phyloP scores from a whole-genome alignment of 345 rosid species.

The Laguncularia racemosa region DNA sequence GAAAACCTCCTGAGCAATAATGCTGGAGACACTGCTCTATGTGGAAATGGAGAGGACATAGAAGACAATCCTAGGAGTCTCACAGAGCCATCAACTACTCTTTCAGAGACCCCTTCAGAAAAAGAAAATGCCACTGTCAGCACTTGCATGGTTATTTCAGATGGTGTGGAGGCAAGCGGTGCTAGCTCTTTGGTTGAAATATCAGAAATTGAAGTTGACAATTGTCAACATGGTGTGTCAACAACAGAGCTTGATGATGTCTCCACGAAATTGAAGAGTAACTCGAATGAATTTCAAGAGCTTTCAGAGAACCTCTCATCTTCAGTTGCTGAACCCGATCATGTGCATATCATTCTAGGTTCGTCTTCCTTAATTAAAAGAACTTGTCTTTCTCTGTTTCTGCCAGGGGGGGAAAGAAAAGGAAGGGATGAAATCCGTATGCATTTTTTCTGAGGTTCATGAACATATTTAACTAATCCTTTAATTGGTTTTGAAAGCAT shows the following conservation, averaged over 20 bases:
- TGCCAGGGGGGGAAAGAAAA: too few species aligned
- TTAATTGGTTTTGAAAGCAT: too few species aligned
- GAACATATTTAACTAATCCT: too few species aligned
- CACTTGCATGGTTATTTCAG: slow-evolving; percentile 20
- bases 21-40: slow-evolving; percentile 14
- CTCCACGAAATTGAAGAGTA: slow-evolving; percentile 29
- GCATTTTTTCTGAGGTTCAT: too few species aligned
- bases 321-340: slow-evolving; percentile 37
- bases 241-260: slow-evolving; percentile 30
- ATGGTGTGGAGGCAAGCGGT: slow-evolving; percentile 27
- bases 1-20: slow-evolving; percentile 28
- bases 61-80: slow-evolving; percentile 21
- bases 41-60: slow-evolving; percentile 37
- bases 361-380: slow-evolving; percentile 7
- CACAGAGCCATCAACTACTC: slow-evolving; percentile 27
- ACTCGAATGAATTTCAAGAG: slow-evolving; percentile 29
- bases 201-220: slow-evolving; percentile 60
- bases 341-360: slow-evolving; percentile 45
- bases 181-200: slow-evolving; percentile 35
- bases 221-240: slow-evolving; percentile 22
- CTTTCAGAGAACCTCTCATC: slow-evolving; percentile 24
- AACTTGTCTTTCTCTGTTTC: not conserved
- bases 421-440: too few species aligned
- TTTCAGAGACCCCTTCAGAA: slow-evolving; percentile 25
- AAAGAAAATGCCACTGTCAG: slow-evolving; percentile 18